Base-by-base conservation (phyloP, 371 early-diverging fungal species). In the Fennellomyces sp. region DNA sequence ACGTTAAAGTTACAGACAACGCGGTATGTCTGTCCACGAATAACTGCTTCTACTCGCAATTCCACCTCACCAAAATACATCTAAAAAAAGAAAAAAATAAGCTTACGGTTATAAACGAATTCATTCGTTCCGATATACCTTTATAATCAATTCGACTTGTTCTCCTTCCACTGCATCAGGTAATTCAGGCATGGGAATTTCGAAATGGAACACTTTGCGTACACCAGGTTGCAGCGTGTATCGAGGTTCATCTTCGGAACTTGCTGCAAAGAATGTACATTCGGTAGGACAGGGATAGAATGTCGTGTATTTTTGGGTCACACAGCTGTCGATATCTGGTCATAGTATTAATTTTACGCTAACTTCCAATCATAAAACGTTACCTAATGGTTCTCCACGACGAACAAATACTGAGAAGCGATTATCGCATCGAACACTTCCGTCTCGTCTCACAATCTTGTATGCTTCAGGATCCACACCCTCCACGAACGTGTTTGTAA, bases 1-100 rank as follows among this genome's bases (percentile, higher is more conserved):
- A 70, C 69, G 41, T 74, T 68, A 58, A 74, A 77, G 51, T 73
- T 72, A 63, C 78, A 74, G 2, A 69, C 63, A 17, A 74, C 75
- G 30, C 62, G 65, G 53, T 78, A 81, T 2, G 81, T 80, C 60
- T 78, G 75, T 35, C 81, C 80, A 17, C 77, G 63, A 35, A 85
- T 83, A 23, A 81, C 66, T 2, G 86, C 86, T 61, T 85, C 86
- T 10, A 83, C 86, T 39, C 84, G 73, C 42, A 83, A 70, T 52
- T 85, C 86, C 3, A 82, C 75, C 61, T 83, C 82, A 51, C 86
- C 86, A 68, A 85, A 85, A 50, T 85, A 82, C 82, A 83, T 85
- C 76, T 83, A 30, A 15, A 23, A 30, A 39, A n/a, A 27, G 6
- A 39, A 42, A 25, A 50, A 12, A 41, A 48, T 11, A 48, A 45